Base-by-base conservation (phyloP, 768 basidiomycete species). In the Cyathus striatus region DNA sequence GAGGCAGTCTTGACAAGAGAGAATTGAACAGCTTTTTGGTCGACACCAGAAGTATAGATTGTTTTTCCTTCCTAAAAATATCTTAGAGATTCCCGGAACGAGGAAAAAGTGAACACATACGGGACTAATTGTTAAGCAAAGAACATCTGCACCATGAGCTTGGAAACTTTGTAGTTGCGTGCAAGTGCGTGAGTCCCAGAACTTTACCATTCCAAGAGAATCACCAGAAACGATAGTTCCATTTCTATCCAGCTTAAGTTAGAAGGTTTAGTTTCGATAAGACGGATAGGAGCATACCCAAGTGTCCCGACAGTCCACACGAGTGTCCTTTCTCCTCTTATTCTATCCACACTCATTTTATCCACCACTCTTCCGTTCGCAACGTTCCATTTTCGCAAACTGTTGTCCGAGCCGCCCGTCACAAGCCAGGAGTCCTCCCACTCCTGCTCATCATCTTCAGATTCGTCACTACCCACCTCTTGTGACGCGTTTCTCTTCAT, bases 151-250 rank as follows among this genome's bases (percentile, higher is more conserved):
- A 18, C 81, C 81, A 56, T 98, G 95, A 2, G 81, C 86, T 53
- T 80, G 72, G 66, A 96, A 95, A 50, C 79, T 83, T 48, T 92
- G 81, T 34, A 86, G 62, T 62, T 96, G 95, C 0, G 95, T 97
- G 54, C 87, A 86, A 41, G 90, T 95, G 53, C 73, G 72, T 13
- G 88, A 81, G 59, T 98, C 95, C 96, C 96, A 99, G 60, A 99
- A 95, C 53, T 91, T 95, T 51, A 98, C 91, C 57, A 78, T 81
- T 26, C 96, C 96, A 40, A 97, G 67, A 4, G 94, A 96, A 58
- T 99, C 96, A 5, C 93, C 94, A 7, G 92, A 93, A 27, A 96
- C 74, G 47, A 97, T 86, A 4, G 89, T 95, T 16, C 91, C 91
- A 61, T 97, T 89, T 3, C 88, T 94, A 24, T 34, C 9, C n/a